Evolutionary conservation across 371 early-diverging fungal genomes (phyloP).

Genomic region (Apophysomyces trapeziformis): DNA sequence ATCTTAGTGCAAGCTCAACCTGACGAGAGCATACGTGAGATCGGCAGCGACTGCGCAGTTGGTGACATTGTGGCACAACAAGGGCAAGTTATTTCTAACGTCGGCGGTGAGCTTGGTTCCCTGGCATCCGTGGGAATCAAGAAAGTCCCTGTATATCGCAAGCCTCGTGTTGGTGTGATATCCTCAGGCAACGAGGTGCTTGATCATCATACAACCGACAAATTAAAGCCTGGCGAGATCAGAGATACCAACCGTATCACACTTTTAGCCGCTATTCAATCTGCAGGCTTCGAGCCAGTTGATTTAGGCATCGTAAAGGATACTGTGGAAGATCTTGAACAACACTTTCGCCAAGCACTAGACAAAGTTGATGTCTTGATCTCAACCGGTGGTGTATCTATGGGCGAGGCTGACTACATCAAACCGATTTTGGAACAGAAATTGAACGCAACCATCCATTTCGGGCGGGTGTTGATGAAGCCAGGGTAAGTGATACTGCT

Average conservation of each 20-base stretch:
- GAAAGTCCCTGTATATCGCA: slow-evolving; percentile 64
- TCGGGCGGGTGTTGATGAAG: slow-evolving; percentile 92
- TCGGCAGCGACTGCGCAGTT: slow-evolving; percentile 74
- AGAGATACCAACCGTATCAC: slow-evolving; percentile 89
- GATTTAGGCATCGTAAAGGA: slow-evolving; percentile 85
- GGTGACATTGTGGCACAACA: slow-evolving; percentile 63
- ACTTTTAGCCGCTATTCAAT: slow-evolving; percentile 65
- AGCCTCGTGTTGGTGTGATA: slow-evolving; percentile 80
- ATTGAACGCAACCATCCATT: slow-evolving; percentile 77
- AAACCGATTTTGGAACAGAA: slow-evolving; percentile 83
- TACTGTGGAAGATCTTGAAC: slow-evolving; percentile 60
- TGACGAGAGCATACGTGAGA: slow-evolving; percentile 78
- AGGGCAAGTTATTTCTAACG: slow-evolving; percentile 65
- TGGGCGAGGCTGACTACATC: slow-evolving; percentile 93
- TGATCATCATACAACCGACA: slow-evolving; percentile 51
- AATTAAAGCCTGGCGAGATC: slow-evolving; percentile 67
- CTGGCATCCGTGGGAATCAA: slow-evolving; percentile 78
- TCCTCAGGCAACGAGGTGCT: slow-evolving; percentile 92
- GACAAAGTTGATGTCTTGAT: slow-evolving; percentile 76
- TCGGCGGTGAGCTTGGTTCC: slow-evolving; percentile 84
- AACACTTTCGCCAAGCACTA: slow-evolving; percentile 56
- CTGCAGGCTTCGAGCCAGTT: slow-evolving; percentile 66
- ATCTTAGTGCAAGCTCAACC: slow-evolving; percentile 38
- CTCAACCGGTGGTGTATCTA: slow-evolving; percentile 93
- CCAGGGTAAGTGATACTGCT: slow-evolving; percentile 65